Conservation (phyloP, 345 rosid species). For the Garcia nutans region DNA sequence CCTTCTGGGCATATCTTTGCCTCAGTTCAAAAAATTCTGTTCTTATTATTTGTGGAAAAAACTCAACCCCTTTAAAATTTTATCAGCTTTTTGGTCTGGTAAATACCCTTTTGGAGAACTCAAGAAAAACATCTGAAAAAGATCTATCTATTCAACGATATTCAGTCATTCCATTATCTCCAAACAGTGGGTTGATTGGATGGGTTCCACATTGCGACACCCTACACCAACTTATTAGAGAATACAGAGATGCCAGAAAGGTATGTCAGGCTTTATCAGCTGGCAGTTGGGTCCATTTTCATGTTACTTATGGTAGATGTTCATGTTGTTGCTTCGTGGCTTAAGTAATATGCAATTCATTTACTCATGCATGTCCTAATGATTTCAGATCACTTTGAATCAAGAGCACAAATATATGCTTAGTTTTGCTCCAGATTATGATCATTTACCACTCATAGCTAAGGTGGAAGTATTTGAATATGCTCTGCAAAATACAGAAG, state of each 20-base stretch:
- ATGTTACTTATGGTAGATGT: not conserved
- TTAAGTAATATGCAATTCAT: not conserved
- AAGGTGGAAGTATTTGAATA: constrained; percentile 92
- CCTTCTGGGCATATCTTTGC: not conserved
- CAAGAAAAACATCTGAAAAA: constrained; percentile 85
- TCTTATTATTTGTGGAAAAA: not conserved
- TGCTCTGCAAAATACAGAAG: constrained; percentile 88
- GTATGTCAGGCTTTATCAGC: constrained; percentile 24
- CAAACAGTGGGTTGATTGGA: constrained; percentile 91
- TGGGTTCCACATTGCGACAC: constrained; percentile 99
- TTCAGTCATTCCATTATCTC: constrained; percentile 87
- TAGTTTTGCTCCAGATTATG: constrained; percentile 91
- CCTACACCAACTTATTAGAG: constrained; percentile 85
- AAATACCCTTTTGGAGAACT: constrained; percentile 82
- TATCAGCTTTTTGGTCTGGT: constrained; percentile 93
- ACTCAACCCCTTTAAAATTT: constrained; percentile 1
- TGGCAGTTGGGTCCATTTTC: not conserved
- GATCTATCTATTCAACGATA: constrained; percentile 88
- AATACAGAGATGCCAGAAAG: constrained; percentile 93
- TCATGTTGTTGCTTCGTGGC: not conserved
- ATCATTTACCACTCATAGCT: constrained; percentile 83
- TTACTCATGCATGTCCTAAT: constrained; percentile 23
- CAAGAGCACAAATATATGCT: constrained; percentile 93
- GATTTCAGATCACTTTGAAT: constrained; percentile 75
- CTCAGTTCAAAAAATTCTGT: not conserved